Evolutionary conservation across 306 rosid species (phyloP), one percentile per base, ranked within the genome.

Genomic region (Trichosanthes truncata): DNA sequence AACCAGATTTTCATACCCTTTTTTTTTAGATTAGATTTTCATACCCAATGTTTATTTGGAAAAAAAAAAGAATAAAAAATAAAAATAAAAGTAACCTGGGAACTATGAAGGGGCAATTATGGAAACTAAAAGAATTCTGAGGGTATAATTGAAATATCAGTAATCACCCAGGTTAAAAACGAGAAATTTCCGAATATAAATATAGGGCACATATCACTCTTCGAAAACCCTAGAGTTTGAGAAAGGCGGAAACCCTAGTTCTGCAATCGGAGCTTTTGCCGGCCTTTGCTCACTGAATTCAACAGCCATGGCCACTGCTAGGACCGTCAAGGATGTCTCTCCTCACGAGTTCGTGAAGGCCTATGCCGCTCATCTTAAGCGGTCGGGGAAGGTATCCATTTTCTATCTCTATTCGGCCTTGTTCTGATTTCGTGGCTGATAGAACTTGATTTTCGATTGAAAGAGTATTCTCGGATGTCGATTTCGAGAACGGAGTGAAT

Each of bases 311-410:
- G 88, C 86, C 26, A 79, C 88, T 4, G 89, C 88, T 2, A 91
- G 72, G 68, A 91, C 90, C 0, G 92, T 91, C 25, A 89, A 91
- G 59, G 96, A 89, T 15, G 93, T 91, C 31, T 88, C 92, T 4
- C 96, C 96, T 15, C 96, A 89, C 65, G 89, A 88, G 75, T 89
- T 91, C 52, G 96, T 89, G 31, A 89, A 91, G 89, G 93, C 93
- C 59, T 91, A 91, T 73, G 78, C 96, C 1, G 87, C 92, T 66
- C 92, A 91, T 63, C 89, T 91, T 26, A 91, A 91, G 76, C 88
- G 92, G 13, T 89, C 93, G 14, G 96, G 91, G 57, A 75, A 83
- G 87, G 96, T 89, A 66, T 62, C 12, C 53, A 36, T 15, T 38
- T 15, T 1, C 6, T n/a, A 9, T 68, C 56, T 55, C 45, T 53